phyloP scores from a whole-genome alignment of 768 basidiomycete species.

The Ramaria sp. region DNA sequence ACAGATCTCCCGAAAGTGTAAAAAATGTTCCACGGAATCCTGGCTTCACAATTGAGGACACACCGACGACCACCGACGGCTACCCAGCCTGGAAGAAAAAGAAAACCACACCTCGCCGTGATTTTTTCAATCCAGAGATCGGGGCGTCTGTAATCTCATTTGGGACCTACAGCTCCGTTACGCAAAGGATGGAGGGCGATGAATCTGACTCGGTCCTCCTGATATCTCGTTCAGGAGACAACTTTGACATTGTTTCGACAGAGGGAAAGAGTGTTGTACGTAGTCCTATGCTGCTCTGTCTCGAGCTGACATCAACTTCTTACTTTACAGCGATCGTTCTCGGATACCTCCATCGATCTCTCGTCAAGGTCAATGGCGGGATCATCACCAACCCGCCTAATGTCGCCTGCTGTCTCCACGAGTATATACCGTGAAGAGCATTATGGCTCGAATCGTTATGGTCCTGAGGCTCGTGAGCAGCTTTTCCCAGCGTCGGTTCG shows the following conservation, averaged over 20 bases:
- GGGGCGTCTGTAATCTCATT: not conserved
- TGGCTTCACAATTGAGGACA: not conserved
- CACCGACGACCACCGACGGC: not conserved
- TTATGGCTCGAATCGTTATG: not conserved
- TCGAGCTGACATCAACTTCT: not conserved
- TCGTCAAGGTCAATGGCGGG: not conserved
- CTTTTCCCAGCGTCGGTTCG: not conserved
- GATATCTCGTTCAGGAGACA: not conserved
- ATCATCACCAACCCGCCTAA: not conserved
- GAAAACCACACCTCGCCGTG: not conserved
- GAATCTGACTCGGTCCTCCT: not conserved
- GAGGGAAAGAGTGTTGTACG: not conserved
- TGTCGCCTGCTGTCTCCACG: not conserved
- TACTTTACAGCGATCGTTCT: not conserved
- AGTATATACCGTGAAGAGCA: not conserved
- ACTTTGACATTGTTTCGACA: not conserved
- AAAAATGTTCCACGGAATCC: not conserved
- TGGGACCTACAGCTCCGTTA: not conserved
- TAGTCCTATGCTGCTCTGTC: not conserved
- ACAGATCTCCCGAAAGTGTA: not conserved
- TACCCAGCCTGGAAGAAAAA: not conserved
- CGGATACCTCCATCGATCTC: not conserved
- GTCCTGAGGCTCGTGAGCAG: not conserved
- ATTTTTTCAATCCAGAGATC: not conserved
- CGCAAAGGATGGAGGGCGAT: not conserved